phyloP scores from a whole-genome alignment of 257 asterid genomes.

The Plectranthus barbatus region DNA sequence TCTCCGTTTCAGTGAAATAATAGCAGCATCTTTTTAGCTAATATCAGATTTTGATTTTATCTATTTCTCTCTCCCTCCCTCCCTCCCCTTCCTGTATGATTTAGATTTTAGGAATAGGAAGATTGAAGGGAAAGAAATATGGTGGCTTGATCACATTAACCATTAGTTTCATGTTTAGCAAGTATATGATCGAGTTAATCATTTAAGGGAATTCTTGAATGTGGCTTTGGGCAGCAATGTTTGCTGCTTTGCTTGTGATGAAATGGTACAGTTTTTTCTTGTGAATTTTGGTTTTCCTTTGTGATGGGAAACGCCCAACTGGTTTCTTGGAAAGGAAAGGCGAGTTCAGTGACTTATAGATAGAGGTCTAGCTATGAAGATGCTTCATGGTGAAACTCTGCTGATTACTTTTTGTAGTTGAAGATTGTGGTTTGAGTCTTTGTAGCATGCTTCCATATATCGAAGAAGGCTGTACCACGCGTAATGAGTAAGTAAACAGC shows the following conservation, averaged over 20 bases:
- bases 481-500: too few species aligned
- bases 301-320: background rate
- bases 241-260: background rate
- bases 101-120: background rate
- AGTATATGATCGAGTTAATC: background rate
- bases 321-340: too few species aligned
- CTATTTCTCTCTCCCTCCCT: background rate
- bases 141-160: background rate
- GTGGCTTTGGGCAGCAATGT: background rate
- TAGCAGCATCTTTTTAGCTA: background rate
- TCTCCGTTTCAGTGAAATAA: slow-evolving; percentile 1
- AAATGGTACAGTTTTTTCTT: too few species aligned
- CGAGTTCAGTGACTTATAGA: too few species aligned
- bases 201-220: background rate
- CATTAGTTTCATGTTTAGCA: background rate
- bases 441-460: background rate
- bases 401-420: too few species aligned
- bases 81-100: too few species aligned
- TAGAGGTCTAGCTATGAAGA: too few species aligned
- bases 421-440: background rate
- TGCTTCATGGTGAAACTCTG: too few species aligned
- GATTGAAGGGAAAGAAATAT: background rate
- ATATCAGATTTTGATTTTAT: background rate
- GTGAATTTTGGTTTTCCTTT: too few species aligned
- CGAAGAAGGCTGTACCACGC: too few species aligned